A percentile compares a stretch with the other conserved stretches of the same genome.
phyloP scores from a whole-genome alignment of 1,284 basidiomycete genomes.

The Volvariella surrecta region DNA sequence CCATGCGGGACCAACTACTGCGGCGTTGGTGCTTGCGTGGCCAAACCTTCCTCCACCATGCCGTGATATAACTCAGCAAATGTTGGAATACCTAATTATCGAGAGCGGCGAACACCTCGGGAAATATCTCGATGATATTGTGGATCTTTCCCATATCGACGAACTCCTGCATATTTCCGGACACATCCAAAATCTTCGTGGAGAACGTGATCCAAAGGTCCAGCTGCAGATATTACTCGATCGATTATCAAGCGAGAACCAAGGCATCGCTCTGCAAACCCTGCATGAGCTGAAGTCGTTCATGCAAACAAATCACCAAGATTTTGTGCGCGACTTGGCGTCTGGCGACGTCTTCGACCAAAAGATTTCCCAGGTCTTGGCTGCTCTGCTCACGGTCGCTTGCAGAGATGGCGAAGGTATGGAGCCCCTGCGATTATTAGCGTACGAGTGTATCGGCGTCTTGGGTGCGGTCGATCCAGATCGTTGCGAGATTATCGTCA shows the following conservation, averaged over 20 bases:
- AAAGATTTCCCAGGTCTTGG: constrained; percentile 63
- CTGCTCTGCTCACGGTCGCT: constrained; percentile 63
- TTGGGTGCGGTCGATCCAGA: constrained; percentile 96
- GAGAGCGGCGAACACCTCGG: constrained; percentile 52
- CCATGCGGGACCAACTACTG: constrained; percentile 83
- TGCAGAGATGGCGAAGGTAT: constrained; percentile 74
- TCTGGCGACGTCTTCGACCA: constrained; percentile 86
- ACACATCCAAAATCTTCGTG: constrained; percentile 42
- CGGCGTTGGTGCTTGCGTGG: constrained; percentile 82
- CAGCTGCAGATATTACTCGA: constrained; percentile 67
- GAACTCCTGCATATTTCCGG: constrained; percentile 48
- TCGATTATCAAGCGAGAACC: constrained; percentile 75
- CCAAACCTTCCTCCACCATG: constrained; percentile 47
- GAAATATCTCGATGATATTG: constrained; percentile 66
- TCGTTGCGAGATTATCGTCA: constrained; percentile 67
- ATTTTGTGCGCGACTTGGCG: constrained; percentile 52
- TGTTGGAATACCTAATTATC: constrained; percentile 67
- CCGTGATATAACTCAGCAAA: constrained; percentile 47
- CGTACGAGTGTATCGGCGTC: constrained; percentile 91
- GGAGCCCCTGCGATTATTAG: constrained; percentile 57
- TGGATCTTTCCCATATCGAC: constrained; percentile 64
- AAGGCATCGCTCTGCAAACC: constrained; percentile 71
- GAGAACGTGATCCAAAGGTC: constrained; percentile 32
- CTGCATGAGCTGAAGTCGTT: constrained; percentile 72
- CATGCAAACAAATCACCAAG: constrained; percentile 43